Evolutionary conservation across 2,329 filamentous ascomycete genomes (phyloP), one percentile per base, ranked within the genome.

Genomic region (Stagonosporopsis chrysanthemi): DNA sequence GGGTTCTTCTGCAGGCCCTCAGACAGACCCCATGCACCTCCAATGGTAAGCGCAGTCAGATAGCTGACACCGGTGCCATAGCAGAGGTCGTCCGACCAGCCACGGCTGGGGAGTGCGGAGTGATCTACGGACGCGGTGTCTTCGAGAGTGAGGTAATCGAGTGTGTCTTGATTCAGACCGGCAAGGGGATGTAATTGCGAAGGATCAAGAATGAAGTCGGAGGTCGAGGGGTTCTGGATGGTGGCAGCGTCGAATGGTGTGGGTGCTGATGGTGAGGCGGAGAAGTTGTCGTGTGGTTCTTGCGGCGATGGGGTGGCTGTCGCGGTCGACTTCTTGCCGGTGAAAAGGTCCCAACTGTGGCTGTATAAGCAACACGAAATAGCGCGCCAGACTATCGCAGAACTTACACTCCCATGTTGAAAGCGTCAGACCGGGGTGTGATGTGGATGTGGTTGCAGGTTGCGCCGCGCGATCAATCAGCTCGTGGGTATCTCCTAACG

Each of bases 41-140:
- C 95, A 65, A 96, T 75, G 38, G 89, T 85, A 70, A 99, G 82
- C 6, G 90, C 95, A n/a, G 90, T 82, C 59, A 99, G 83, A 76
- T 99, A 99, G 74, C 92, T 97, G 61, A 94, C 88, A 69, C 95
- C 95, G 22, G 95, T 96, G 73, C 96, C 95, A 77, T 99, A 99
- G 81, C 95, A 98, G 58, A 99, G 86, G 77, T 99, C 95, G 75
- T 99, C 95, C 60, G 93, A 96, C 88, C 96, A 99, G 75, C 95
- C 95, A 77, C 95, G 89, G 54, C 93, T 97, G 40, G 96, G 95
- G 52, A 99, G 86, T 52, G 93, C 90, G 40, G 94, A 96, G 75
- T 91, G 90, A 58, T 92, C 93, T 45, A 93, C 92, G 61, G 92
- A 87, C 26, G 89, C 86, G 46, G 92, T 91, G 76, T 99, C 96